phyloP scores from a whole-genome alignment of 2,329 filamentous ascomycete genomes.

The Ilyonectria sp. region DNA sequence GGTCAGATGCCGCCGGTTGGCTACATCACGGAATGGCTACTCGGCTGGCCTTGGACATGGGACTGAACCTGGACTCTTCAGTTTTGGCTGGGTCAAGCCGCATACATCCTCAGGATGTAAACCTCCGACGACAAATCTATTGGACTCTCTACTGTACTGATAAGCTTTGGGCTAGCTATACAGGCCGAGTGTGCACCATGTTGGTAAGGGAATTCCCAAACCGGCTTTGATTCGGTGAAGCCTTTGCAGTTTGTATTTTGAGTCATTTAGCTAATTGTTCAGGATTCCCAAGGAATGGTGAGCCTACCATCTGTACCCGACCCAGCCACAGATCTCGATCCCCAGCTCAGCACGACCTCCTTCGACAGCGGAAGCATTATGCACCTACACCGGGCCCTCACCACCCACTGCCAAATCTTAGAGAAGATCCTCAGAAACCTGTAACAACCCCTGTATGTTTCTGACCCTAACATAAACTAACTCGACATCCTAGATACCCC shows the following conservation, averaged over 20 bases:
- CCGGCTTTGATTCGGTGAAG: neutral
- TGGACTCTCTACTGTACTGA: constrained; percentile 24
- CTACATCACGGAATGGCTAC: constrained; percentile 56
- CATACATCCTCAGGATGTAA: neutral
- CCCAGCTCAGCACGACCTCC: neutral
- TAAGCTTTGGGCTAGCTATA: constrained; percentile 29
- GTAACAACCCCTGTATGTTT: neutral
- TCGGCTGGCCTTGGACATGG: constrained; percentile 55
- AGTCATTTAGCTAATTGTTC: neutral
- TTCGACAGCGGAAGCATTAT: too few species aligned
- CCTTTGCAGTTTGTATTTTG: neutral
- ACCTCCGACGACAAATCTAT: constrained; percentile 17
- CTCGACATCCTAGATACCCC: constrained; percentile 3
- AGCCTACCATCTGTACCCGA: neutral
- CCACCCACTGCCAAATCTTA: constrained; percentile 17
- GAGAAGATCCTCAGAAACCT: constrained; percentile 25
- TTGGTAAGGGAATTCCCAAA: neutral
- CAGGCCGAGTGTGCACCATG: constrained; percentile 29
- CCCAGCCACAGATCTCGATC: neutral
- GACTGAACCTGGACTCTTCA: constrained; percentile 52
- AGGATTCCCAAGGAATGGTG: constrained; percentile 5
- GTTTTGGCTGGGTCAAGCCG: neutral
- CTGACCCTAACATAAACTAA: rapidly evolving
- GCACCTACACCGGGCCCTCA: neutral
- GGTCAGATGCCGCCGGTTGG: constrained; percentile 54